These are phyloP conservation scores for Spatholobus suberectus DNA, from an alignment of 306 rosid genomes.

Conservation along the genomic window DNA sequence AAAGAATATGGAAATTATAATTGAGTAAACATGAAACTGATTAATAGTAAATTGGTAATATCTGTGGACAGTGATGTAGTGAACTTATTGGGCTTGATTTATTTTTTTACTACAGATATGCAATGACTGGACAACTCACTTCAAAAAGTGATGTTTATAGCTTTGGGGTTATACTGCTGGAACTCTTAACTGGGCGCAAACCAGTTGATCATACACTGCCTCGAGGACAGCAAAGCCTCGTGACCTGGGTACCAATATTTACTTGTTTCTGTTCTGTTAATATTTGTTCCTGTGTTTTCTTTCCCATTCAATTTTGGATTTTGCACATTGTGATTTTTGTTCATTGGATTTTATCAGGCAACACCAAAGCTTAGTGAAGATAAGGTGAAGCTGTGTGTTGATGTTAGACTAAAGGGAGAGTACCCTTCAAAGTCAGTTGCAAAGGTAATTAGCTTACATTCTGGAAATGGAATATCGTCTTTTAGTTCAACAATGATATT, in stretches of 20 bases:
- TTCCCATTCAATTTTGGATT: conserved; percentile 9
- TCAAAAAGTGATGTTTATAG: conserved; percentile 87
- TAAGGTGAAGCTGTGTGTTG: conserved; percentile 85
- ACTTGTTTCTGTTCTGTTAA: conserved; percentile 25
- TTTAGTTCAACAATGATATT: background rate
- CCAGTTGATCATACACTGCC: conserved; percentile 88
- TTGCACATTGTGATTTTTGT: conserved; percentile 38
- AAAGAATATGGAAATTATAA: background rate
- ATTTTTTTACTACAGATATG: conserved; percentile 72
- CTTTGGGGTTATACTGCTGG: conserved; percentile 78
- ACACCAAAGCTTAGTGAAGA: conserved; percentile 86
- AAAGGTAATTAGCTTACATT: conserved; percentile 61
- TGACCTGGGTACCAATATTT: conserved; percentile 71
- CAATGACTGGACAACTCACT: conserved; percentile 79
- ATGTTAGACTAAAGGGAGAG: conserved; percentile 66
- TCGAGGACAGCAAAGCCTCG: conserved; percentile 91
- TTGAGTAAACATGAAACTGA: background rate
- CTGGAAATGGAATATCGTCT: conserved; percentile 15
- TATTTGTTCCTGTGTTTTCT: conserved; percentile 5
- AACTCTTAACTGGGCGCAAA: conserved; percentile 81
- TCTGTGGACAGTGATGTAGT: background rate
- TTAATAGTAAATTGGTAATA: background rate
- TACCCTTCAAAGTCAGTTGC: conserved; percentile 84
- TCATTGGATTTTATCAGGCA: conserved; percentile 58
- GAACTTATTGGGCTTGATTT: no score